A percentile compares a stretch with the other conserved stretches of the same genome.
Evolutionary conservation across 75 land plant species (phyloP).

Genomic region (Picea sitchensis): DNA sequence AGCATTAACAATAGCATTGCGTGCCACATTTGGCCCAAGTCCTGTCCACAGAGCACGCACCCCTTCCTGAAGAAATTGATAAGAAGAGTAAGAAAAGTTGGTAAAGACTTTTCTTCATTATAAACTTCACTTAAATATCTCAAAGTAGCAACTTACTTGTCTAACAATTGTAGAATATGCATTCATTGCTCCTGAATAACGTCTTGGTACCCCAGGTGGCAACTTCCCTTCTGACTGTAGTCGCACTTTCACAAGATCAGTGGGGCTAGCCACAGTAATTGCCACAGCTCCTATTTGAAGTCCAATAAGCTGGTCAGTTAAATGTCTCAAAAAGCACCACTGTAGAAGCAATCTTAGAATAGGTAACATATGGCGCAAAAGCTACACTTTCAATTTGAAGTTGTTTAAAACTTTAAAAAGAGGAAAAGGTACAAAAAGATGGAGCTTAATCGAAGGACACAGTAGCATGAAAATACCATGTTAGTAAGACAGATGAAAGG

Average conservation of each 20-base stretch:
- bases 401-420: neutral
- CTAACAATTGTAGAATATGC: conserved; percentile 89
- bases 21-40: conserved; percentile 92
- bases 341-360: neutral
- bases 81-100: conserved; percentile 4
- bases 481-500: neutral
- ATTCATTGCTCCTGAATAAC: conserved; percentile 93
- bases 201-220: conserved; percentile 91
- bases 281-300: conserved; percentile 68
- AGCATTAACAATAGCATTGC: conserved; percentile 99
- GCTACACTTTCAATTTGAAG: neutral
- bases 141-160: conserved; percentile 51
- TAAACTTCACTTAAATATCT: neutral
- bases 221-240: conserved; percentile 98
- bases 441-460: neutral
- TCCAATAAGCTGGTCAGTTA: neutral
- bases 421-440: neutral
- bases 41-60: conserved; percentile 92
- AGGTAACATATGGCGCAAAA: neutral
- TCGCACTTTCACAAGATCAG: conserved; percentile 97
- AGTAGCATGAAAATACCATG: neutral
- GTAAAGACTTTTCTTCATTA: neutral
- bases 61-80: conserved; percentile 73
- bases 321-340: neutral
- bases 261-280: conserved; percentile 92